Conservation (phyloP, 176 grass and related monocot species). For the Bonia amplexicaulis region DNA sequence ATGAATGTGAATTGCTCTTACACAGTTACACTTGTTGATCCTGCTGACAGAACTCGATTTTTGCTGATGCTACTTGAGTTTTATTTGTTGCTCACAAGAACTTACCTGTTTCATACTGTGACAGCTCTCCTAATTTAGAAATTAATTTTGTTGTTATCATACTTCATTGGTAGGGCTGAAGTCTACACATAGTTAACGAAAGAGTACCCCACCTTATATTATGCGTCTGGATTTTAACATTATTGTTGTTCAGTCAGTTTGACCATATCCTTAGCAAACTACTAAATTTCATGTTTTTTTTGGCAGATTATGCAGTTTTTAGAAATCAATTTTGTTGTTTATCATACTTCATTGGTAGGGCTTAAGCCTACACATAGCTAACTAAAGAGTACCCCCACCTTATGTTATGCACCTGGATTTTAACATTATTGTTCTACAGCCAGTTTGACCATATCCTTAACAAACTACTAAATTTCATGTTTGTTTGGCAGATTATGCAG, state of each 20-base stretch:
- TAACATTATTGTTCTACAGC: not conserved
- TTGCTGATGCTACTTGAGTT: not conserved
- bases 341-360: not conserved
- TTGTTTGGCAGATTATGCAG: conserved; percentile 80
- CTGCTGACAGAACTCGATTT: not conserved
- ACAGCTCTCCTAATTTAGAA: not conserved
- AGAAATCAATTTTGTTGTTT: conserved; percentile 12
- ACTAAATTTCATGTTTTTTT: conserved; percentile 34
- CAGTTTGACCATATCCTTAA: not conserved
- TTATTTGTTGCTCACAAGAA: not conserved
- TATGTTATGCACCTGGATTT: conserved; percentile 2
- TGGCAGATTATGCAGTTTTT: conserved; percentile 95
- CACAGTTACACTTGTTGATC: not conserved
- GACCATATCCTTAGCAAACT: conserved; percentile 6
- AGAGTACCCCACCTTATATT: not conserved
- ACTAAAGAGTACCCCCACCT: not conserved
- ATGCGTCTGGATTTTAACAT: not conserved
- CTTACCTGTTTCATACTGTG: not conserved
- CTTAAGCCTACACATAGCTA: not conserved
- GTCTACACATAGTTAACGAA: not conserved
- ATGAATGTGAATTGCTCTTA: not conserved
- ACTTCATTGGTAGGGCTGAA: not conserved
- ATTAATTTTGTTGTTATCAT: not conserved
- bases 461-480: conserved; percentile 21
- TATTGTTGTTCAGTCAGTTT: not conserved